Evolutionary conservation across 2,329 filamentous ascomycete genomes (phyloP), one percentile per base, ranked within the genome.

Genomic region (Colletotrichum sp.): DNA sequence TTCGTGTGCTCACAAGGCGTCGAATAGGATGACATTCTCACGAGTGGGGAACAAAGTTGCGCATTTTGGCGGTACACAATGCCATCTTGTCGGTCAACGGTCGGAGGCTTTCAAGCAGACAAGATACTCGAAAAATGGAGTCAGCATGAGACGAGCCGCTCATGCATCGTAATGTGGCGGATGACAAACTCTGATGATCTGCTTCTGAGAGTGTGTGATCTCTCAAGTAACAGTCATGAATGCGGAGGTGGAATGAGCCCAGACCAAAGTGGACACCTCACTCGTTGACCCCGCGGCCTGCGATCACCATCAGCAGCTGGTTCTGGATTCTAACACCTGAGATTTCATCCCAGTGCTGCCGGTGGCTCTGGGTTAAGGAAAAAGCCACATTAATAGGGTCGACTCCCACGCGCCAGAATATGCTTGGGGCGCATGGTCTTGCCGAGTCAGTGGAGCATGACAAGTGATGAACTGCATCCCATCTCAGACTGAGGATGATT

Each of bases 341-440:
- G 44, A 21, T 24, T 52, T 52, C 44, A 52, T 24, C 44, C n/a
- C n/a, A 24, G 44, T 21, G 0, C 44, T 13, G 44, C 44, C 44
- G 10, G 44, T 52, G 39, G 39, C 44, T 21, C n/a, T 52, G 44
- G 44, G 44, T 2, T 5, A 52, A 13, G 12, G 44, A 52, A 24
- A 0, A 52, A 52, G n/a, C 44, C 44, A 52, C 44, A 21, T 52
- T 52, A 52, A 1, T 0, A 52, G 39, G 39, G 18, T 49, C 18
- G 0, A 5, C 0, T 0, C 39, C 39, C 39, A 8, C n/a, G 44
- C n/a, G n/a, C 44, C n/a, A 52, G n/a, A 52, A 52, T 21, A 0
- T 21, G 44, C 44, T 52, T 52, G 44, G 10, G 3, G 44, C 10
- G 44, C n/a, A 52, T 52, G 44, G 44, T 13, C 0, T 52, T 0